Base-by-base conservation (phyloP, 176 grass and related monocot species). In the Rhipidocladum racemiflorum region DNA sequence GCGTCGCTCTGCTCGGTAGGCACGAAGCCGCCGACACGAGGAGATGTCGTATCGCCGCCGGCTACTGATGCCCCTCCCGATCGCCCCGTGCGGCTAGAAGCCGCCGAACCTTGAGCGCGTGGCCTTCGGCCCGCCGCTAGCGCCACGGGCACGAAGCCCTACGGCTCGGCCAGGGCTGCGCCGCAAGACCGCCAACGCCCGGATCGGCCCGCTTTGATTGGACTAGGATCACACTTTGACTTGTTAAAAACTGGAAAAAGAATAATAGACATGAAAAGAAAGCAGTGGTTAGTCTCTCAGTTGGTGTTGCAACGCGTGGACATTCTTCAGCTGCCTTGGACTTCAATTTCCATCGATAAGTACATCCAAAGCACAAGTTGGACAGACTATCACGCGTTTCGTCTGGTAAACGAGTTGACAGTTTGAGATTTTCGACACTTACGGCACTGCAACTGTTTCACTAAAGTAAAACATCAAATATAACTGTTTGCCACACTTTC, bases 391-490 rank as follows among this genome's bases (percentile, higher is more conserved):
- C 21, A 87, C 70, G 53, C 71, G 78, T 82, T 75, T 76, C 23
- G n/a, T 42, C 60, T 10, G 71, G 78, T 76, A 81, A 81, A 67
- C 53, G 71, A 69, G 62, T 54, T 87, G 62, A n/a, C 2, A 2
- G 17, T 29, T 18, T 42, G 32, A 29, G n/a, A 35, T n/a, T 27
- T 56, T 6, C 29, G 46, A 18, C 17, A 80, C 32, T 39, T 21
- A 23, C 65, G 65, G 36, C 34, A 68, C 4, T 9, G 29, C 61
- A 34, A 25, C 11, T 13, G 61, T 16, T 65, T 36, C 14, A 8
- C 0, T 17, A 32, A 6, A 14, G 5, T 3, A 27, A 61, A 28
- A n/a, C n/a, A n/a, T n/a, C n/a, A n/a, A n/a, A n/a, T n/a, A n/a
- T n/a, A n/a, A n/a, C n/a, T n/a, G n/a, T n/a, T n/a, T n/a, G n/a